Evolutionary conservation across 139 green algal species (phyloP).

Genomic region (Tetradesmus lagerheimii): DNA sequence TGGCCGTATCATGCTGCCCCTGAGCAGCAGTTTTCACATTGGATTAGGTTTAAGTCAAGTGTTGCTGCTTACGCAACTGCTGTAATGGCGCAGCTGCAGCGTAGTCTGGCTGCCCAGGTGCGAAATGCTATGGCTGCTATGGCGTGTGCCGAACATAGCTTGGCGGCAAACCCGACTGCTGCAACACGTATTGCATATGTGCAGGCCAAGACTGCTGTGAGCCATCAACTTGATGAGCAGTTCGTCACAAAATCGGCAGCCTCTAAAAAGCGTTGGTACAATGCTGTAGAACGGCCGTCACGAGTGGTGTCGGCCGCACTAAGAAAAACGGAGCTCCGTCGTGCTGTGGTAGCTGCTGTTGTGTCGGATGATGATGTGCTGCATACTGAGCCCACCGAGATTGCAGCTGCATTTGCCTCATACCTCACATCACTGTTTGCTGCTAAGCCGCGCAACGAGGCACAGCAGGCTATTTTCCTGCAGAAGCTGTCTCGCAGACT

Average conservation of each 20-base stretch:
- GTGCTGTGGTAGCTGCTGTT: neutral
- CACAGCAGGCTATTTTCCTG: neutral
- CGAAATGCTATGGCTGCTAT: neutral
- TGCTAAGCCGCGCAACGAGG: neutral
- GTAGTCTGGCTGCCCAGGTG: no score
- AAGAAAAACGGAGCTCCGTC: no score
- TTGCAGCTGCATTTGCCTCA: neutral
- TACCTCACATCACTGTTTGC: neutral
- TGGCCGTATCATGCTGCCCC: neutral
- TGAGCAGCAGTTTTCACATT: neutral
- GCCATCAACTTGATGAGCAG: neutral
- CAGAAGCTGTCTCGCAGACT: neutral
- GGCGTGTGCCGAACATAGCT: neutral
- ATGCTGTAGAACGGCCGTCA: neutral
- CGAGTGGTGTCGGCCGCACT: neutral
- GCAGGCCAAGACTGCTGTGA: neutral
- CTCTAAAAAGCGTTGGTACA: slow-evolving; percentile 12
- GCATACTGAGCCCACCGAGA: neutral
- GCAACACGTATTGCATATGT: neutral
- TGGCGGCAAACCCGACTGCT: neutral
- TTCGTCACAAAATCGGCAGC: neutral
- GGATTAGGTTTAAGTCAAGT: neutral
- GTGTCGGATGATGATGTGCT: no score
- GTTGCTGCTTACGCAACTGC: neutral
- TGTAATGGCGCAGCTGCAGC: neutral